Base-by-base conservation (phyloP, 2,329 filamentous ascomycete genomes). In the Diaporthe nobilis region DNA sequence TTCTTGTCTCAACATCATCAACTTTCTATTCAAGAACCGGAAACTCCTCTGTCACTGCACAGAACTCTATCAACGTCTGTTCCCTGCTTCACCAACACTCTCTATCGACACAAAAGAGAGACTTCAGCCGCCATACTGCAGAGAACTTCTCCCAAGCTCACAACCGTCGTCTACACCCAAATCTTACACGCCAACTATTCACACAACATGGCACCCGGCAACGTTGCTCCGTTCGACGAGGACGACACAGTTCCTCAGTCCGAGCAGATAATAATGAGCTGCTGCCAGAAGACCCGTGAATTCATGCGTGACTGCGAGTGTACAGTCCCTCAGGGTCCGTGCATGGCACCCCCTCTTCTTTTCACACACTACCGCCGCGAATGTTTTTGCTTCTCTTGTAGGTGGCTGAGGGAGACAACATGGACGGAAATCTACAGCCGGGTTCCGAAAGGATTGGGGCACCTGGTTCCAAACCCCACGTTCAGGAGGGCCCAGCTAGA, bases 291-390 rank as follows among this genome's bases (percentile, higher is more conserved):
- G 17, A 12, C 25, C n/a, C 20, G 44, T 9, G 44, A 8, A 9
- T 31, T 17, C 8, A 39, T 70, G 10, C 65, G 65, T 17, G 65
- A 70, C 4, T 70, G 65, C 49, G 31, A 55, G 2, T 70, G 49
- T 12, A n/a, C 4, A 5, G 12, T 6, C 7, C 49, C 49, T 12
- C 7, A 6, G 12, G 65, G 47, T 17, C 15, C 47, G 7, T 39
- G 58, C 39, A n/a, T 20, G 10, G 6, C 2, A 10, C 49, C 58
- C 5, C 1, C 2, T 2, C 1, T 34, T 13, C 0, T 53, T 3
- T 1, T 72, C 15, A n/a, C 57, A 1, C 71, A 72, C n/a, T 53
- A 31, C 34, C 1, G 4, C 5, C 10, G 20, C 7, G 0, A 3
- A 6, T 63, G 71, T 17, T 1, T 0, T 17, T 72, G 71, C 57